A percentile compares a stretch with the other conserved stretches of the same genome.
Conservation (phyloP, 257 asterid genomes). For the Fraxinus quadrangulata region DNA sequence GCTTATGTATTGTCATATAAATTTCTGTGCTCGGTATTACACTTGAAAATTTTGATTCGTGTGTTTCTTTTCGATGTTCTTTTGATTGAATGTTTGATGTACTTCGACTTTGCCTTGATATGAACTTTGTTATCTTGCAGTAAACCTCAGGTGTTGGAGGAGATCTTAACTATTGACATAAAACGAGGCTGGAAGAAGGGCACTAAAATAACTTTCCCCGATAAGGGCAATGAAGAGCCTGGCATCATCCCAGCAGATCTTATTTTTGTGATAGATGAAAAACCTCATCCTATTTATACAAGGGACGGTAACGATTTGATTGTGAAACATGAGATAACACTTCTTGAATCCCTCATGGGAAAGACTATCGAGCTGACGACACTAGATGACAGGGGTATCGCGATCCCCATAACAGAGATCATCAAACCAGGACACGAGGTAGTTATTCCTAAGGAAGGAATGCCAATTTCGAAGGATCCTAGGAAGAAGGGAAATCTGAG, state of each 20-base stretch:
- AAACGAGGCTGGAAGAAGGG: conserved; percentile 98
- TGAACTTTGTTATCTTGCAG: conserved; percentile 49
- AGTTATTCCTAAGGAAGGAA: conserved; percentile 77
- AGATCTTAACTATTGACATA: conserved; percentile 79
- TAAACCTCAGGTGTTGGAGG: conserved; percentile 55
- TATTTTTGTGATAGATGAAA: conserved; percentile 82
- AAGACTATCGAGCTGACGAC: conserved; percentile 68
- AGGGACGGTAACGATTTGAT: conserved; percentile 84
- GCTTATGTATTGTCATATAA: not conserved
- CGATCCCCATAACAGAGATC: conserved; percentile 65
- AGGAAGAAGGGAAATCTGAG: conserved; percentile 75
- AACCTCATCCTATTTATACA: conserved; percentile 59
- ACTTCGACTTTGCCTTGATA: conserved; percentile 17
- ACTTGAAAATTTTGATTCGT: not conserved
- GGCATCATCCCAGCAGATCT: conserved; percentile 87
- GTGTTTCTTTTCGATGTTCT: not conserved
- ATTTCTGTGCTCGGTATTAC: not conserved
- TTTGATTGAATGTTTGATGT: conserved; percentile 4
- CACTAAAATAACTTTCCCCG: conserved; percentile 90
- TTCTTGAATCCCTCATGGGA: conserved; percentile 86
- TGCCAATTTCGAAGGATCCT: conserved; percentile 87
- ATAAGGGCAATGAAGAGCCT: conserved; percentile 93
- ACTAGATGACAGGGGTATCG: conserved; percentile 67
- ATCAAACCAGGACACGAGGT: conserved; percentile 84
- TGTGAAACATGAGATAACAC: conserved; percentile 68